These are phyloP conservation scores for Brachypodium distachyon DNA, from an alignment of 202 grass and related monocot species.

Conservation along the genomic window DNA sequence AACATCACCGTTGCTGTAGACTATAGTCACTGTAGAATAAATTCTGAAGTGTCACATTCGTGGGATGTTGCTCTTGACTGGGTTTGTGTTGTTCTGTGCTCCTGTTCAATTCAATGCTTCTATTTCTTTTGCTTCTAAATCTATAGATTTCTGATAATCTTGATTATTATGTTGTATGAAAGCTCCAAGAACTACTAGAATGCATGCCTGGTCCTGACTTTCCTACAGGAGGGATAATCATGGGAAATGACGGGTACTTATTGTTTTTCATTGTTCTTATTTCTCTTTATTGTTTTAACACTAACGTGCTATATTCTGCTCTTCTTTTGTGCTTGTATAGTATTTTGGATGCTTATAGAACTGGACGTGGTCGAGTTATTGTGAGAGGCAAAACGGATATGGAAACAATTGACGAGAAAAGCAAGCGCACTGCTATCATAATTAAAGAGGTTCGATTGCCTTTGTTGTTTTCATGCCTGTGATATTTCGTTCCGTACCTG, in stretches of 20 bases:
- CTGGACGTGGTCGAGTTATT: slow-evolving; percentile 73
- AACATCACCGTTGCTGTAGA: neutral
- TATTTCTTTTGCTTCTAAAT: neutral
- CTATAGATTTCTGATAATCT: neutral
- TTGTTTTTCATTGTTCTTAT: slow-evolving; percentile 5
- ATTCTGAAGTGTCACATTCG: neutral
- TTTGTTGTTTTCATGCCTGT: slow-evolving; percentile 2
- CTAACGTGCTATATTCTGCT: neutral
- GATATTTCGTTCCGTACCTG: neutral
- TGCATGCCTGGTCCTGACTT: slow-evolving; percentile 97
- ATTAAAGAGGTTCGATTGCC: slow-evolving; percentile 76
- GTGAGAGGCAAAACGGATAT: slow-evolving; percentile 88
- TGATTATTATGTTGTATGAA: slow-evolving; percentile 16
- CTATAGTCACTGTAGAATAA: neutral
- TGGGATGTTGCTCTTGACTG: neutral
- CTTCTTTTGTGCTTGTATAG: slow-evolving; percentile 33
- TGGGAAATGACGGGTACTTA: slow-evolving; percentile 75
- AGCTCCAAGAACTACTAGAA: slow-evolving; percentile 96
- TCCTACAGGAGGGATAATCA: slow-evolving; percentile 87
- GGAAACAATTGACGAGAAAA: slow-evolving; percentile 70
- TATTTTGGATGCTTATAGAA: slow-evolving; percentile 88
- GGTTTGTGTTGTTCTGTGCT: neutral
- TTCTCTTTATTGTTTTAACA: neutral
- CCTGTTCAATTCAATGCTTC: neutral
- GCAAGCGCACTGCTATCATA: slow-evolving; percentile 68